phyloP scores from a whole-genome alignment of 2,329 filamentous ascomycete genomes.

The Eurotiales sp. region DNA sequence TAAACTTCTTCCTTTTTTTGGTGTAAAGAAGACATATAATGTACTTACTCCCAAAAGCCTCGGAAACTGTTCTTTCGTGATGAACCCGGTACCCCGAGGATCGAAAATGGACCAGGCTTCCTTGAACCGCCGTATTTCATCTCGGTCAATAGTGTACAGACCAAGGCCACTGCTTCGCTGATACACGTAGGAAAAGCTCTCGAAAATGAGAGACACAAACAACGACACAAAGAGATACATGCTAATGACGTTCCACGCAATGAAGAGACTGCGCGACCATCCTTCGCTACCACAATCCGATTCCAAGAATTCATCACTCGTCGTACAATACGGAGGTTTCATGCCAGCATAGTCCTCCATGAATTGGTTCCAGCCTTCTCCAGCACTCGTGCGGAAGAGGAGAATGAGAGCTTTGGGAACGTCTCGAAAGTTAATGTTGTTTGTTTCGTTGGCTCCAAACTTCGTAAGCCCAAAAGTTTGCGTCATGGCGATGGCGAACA shows the following conservation, averaged over 20 bases:
- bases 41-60: conserved; percentile 69
- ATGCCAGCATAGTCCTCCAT: conserved; percentile 94
- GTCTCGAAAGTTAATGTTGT: conserved; percentile 86
- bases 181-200: conserved; percentile 99
- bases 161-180: conserved; percentile 92
- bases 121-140: conserved; percentile 95
- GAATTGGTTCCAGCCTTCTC: conserved; percentile 92
- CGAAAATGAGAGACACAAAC: conserved; percentile 97
- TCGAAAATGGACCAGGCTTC: conserved; percentile 97
- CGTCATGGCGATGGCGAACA: conserved; percentile 93
- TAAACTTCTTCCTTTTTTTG: background rate
- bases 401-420: conserved; percentile 92
- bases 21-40: background rate
- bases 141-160: conserved; percentile 80
- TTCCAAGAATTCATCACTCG: conserved; percentile 67
- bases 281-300: conserved; percentile 89
- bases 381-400: conserved; percentile 86
- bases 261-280: conserved; percentile 87
- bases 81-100: conserved; percentile 85
- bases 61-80: conserved; percentile 84
- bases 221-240: conserved; percentile 99
- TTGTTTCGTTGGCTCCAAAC: conserved; percentile 68
- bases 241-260: conserved; percentile 97
- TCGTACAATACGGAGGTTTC: conserved; percentile 74
- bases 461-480: conserved; percentile 94